phyloP scores from a whole-genome alignment of 2,329 filamentous ascomycete genomes.

The Amphichorda felina region DNA sequence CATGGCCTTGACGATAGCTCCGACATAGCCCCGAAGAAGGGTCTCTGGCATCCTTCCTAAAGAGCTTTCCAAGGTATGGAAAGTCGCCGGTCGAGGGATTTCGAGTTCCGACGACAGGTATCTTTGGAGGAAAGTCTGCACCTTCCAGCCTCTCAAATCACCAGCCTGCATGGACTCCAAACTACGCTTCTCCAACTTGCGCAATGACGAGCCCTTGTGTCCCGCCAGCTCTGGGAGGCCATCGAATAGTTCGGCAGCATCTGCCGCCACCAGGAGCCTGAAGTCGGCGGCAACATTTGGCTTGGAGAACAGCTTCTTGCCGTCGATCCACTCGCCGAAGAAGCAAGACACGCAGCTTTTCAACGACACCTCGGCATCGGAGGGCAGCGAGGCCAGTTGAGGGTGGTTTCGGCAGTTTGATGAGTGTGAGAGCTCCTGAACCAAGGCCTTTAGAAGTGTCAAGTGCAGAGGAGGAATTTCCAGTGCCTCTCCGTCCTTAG shows the following conservation, averaged over 20 bases:
- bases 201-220: constrained; percentile 14
- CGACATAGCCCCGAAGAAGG: constrained; percentile 19
- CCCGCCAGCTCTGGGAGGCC: constrained; percentile 9
- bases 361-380: constrained; percentile 13
- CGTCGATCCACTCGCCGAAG: constrained; percentile 13
- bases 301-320: constrained; percentile 16
- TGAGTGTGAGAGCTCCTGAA: constrained; percentile 14
- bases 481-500: constrained; percentile 8
- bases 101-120: constrained; percentile 20
- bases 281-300: constrained; percentile 11
- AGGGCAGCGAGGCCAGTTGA: constrained; percentile 11
- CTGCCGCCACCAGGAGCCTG: constrained; percentile 18
- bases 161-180: constrained; percentile 19
- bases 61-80: constrained; percentile 16
- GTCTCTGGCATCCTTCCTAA: constrained; percentile 15
- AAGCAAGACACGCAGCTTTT: constrained; percentile 13
- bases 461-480: constrained; percentile 19
- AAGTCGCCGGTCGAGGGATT: constrained; percentile 18
- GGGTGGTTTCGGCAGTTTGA: constrained; percentile 12
- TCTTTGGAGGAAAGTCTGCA: constrained; percentile 29
- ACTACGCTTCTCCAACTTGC: constrained; percentile 22
- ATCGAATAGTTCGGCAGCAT: constrained; percentile 14
- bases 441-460: constrained; percentile 22
- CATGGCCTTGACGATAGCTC: constrained; percentile 18
- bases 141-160: constrained; percentile 30